These are phyloP conservation scores for Colletotrichum falcatum DNA, from an alignment of 2,329 filamentous ascomycete species.

Conservation along the genomic window DNA sequence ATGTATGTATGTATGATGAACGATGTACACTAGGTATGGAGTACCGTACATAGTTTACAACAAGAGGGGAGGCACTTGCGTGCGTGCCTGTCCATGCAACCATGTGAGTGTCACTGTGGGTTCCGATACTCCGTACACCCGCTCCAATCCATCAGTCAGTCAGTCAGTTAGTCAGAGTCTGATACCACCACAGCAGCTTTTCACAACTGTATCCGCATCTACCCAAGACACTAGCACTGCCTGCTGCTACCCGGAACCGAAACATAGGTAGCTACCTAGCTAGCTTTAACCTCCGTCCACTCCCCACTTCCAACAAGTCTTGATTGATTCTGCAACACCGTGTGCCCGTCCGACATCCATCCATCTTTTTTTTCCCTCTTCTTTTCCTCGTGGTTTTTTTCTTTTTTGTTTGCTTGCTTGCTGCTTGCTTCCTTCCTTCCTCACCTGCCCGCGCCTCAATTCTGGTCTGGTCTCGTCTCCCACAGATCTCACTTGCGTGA, in stretches of 20 bases:
- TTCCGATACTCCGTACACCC: neutral
- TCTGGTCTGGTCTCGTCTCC: neutral
- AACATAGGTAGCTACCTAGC: neutral
- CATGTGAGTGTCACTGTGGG: slow-evolving; percentile 8
- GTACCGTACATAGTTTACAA: no score
- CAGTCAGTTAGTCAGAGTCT: neutral
- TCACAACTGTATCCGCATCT: neutral
- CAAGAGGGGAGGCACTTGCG: no score
- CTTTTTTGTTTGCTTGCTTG: neutral
- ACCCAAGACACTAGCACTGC: neutral
- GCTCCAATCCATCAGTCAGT: neutral
- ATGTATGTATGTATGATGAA: neutral
- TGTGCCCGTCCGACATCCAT: neutral
- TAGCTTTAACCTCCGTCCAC: slow-evolving; percentile 10
- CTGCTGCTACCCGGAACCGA: neutral
- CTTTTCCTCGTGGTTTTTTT: slow-evolving; percentile 1
- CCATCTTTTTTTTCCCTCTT: slow-evolving; percentile 4
- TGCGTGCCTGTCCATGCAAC: neutral
- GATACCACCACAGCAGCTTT: neutral
- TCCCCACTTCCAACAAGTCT: slow-evolving; percentile 24
- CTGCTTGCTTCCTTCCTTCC: slow-evolving; percentile 2
- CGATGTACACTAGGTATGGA: no score
- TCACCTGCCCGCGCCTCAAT: slow-evolving; percentile 4
- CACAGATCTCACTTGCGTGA: slow-evolving; percentile 1
- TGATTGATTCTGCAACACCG: slow-evolving; percentile 27